Evolutionary conservation across 208 protist species (phyloP), one percentile per base, ranked within the genome.

Genomic region (Porcisia deanei): DNA sequence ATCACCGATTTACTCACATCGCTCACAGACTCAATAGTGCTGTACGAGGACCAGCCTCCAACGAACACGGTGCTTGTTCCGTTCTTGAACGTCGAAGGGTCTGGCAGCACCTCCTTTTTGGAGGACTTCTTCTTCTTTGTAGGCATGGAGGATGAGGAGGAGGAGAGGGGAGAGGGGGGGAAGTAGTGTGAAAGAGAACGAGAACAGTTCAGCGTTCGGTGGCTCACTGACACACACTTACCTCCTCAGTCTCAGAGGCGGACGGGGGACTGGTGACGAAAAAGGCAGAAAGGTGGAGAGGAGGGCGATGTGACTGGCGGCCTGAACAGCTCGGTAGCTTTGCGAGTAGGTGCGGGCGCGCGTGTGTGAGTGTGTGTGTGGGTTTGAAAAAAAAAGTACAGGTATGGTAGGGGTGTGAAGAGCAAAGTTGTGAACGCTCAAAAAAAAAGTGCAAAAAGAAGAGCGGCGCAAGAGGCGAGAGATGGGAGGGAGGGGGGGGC

Each of bases 21-120:
- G n/a, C 73, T 83, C 55, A 97, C 75, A 64, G 81, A 77, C 70
- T 89, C 85, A 57, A 96, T 71, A 1, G 79, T 81, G 25, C 86
- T 39, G 69, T 87, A 88, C 61, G 69, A 76, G 30, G 91, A 97
- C 91, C 93, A 97, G 39, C 85, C 83, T 14, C 90, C 90, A 74
- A 97, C 87, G 82, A 93, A 97, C 47, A 90, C 88, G 39, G 87
- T 87, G 67, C 77, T 76, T 30, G 66, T 20, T 5, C 91, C 93
- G 68, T 91, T 79, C 39, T 81, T 77, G 53, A 97, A 39, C n/a
- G 85, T 86, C 10, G 54, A 65, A 3, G 90, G 86, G 58, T 92
- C 85, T 3, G 87, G 84, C n/a, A 97, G 81, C 61, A 84, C 83
- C 76, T 96, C 93, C 75, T 94, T 90, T 39, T 76, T 83, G 34